Evolutionary conservation across 768 basidiomycete species (phyloP), one percentile per base, ranked within the genome.

Genomic region (Obba rivulosa): DNA sequence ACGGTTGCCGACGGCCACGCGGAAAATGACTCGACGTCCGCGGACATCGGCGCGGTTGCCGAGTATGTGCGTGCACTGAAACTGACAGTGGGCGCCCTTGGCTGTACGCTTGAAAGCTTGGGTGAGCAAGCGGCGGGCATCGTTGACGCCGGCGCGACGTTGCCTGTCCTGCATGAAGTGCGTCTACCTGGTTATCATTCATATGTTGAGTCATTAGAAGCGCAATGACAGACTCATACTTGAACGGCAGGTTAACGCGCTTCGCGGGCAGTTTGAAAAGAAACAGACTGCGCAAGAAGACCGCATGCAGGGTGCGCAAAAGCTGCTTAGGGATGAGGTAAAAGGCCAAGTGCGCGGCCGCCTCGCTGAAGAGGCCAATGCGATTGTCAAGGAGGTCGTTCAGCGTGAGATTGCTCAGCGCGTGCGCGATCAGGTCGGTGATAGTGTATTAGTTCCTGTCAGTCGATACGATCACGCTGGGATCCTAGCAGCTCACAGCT

Each of bases 141-240:
- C 16, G 36, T 37, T 2, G 31, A 43, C 14, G 3, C 44, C 4
- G 28, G 16, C 2, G 42, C 42, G 3, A n/a, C 42, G 8, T 39
- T 50, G 8, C 28, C 31, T 16, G 49, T 42, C 4, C 16, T 17
- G n/a, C 49, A 38, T 14, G 25, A 50, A 43, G 49, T 50, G 22
- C 2, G 41, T 41, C 18, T 31, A 31, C 8, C 39, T 17, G 10
- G 4, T 23, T n/a, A 31, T 47, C 22, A 38, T 14, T 22, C 8
- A 10, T 16, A 18, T 18, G 39, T 28, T 23, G 10, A 8, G 20
- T 25, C 41, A 11, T 8, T n/a, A 22, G 14, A 20, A 35, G 25
- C 34, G n/a, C 28, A 7, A 13, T 5, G 28, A 11, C 5, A 21
- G 23, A 45, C 28, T 34, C 9, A 31, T 3, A 18, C 31, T 22